These are phyloP conservation scores for Pisolithus sp. DNA, from an alignment of 768 basidiomycete genomes.

Conservation along the genomic window DNA sequence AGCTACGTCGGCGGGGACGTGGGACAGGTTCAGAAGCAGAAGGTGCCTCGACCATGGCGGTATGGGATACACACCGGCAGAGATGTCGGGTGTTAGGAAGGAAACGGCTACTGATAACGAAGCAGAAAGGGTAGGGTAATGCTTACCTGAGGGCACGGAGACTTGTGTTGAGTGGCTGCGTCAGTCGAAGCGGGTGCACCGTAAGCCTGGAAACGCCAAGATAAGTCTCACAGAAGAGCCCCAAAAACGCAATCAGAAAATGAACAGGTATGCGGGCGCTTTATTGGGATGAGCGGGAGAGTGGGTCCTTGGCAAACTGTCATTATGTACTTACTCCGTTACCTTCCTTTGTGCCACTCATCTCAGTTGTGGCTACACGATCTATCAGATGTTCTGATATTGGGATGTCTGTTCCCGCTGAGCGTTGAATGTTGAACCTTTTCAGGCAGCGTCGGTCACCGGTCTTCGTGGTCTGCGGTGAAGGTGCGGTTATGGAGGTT, in stretches of 20 bases:
- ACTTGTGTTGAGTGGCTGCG: conserved; percentile 24
- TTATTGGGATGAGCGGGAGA: not conserved
- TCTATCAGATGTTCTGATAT: not conserved
- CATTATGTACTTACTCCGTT: conserved; percentile 21
- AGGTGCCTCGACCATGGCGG: conserved; percentile 19
- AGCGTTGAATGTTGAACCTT: too few species aligned
- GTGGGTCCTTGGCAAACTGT: conserved; percentile 18
- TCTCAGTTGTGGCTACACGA: conserved; percentile 2
- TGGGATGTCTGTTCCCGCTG: too few species aligned
- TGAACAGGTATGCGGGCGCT: not conserved
- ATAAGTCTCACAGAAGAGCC: conserved; percentile 5
- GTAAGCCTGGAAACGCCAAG: conserved; percentile 18
- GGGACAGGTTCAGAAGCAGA: not conserved
- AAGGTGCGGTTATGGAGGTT: too few species aligned
- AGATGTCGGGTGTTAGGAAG: conserved; percentile 2
- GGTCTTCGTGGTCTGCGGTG: too few species aligned
- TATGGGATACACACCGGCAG: conserved; percentile 1
- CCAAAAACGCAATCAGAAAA: conserved; percentile 6
- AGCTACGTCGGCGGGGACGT: conserved; percentile 20
- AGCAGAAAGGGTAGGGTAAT: conserved; percentile 10
- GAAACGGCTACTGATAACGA: conserved; percentile 1
- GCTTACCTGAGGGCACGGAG: conserved; percentile 27
- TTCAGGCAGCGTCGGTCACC: too few species aligned
- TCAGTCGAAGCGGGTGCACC: conserved; percentile 15
- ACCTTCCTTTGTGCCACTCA: conserved; percentile 18